These are phyloP conservation scores for Pseudozyma pruni DNA, from an alignment of 1,284 basidiomycete species.

Conservation along the genomic window DNA sequence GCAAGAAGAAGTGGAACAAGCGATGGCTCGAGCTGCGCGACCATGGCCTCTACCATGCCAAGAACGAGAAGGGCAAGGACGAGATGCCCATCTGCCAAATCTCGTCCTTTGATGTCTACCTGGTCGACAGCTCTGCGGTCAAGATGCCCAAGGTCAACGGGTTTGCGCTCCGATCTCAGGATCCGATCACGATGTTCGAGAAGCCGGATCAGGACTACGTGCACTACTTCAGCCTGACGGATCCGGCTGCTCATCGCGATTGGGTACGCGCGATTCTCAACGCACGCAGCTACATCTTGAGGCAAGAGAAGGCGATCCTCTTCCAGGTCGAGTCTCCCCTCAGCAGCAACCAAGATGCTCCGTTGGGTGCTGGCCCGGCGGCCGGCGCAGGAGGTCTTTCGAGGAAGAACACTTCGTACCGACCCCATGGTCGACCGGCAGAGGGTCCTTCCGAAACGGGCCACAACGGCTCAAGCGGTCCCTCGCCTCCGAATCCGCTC, in stretches of 20 bases:
- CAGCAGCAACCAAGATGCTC: conserved; percentile 7
- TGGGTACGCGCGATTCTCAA: conserved; percentile 63
- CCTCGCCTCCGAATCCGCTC: conserved; percentile 34
- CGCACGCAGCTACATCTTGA: conserved; percentile 63
- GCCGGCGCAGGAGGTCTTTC: conserved; percentile 36
- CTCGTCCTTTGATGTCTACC: conserved; percentile 62
- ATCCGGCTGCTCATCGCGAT: conserved; percentile 61
- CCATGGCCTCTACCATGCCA: conserved; percentile 61
- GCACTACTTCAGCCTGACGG: conserved; percentile 60
- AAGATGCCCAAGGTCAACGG: conserved; percentile 60
- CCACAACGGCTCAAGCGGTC: conserved; percentile 4
- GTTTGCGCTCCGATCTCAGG: conserved; percentile 61
- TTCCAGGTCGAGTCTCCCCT: conserved; percentile 43
- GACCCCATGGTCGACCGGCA: conserved; percentile 21
- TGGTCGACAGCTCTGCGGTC: conserved; percentile 50
- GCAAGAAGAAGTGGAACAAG: conserved; percentile 62
- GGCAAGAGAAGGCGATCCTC: conserved; percentile 60
- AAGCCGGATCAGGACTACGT: conserved; percentile 63
- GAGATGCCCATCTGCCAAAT: conserved; percentile 58
- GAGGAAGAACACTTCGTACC: conserved; percentile 33
- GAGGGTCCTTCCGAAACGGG: conserved; percentile 5
- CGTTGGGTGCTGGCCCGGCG: not conserved
- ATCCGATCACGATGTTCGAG: conserved; percentile 56
- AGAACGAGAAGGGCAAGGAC: conserved; percentile 65
- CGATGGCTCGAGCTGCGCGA: conserved; percentile 67